Percentiles rank a stretch among this genome's conserved stretches.
Conservation (phyloP, 164 flowering plant genomes). For the Vitis rupestris region DNA sequence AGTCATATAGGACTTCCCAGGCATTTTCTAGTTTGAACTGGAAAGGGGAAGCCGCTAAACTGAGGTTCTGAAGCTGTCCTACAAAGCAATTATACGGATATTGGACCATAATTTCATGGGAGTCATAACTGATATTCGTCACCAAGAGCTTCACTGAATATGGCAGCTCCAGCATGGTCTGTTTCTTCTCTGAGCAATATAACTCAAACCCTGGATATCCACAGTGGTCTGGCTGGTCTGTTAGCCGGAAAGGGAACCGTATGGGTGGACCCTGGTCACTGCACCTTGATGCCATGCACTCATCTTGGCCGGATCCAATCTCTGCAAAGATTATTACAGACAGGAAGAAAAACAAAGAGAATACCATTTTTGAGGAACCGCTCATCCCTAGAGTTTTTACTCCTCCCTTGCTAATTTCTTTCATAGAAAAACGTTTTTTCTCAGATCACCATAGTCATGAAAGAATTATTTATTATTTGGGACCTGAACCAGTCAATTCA, state of each 20-base stretch:
- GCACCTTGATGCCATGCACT: constrained; percentile 6
- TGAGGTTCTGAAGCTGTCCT: background rate
- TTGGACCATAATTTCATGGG: constrained; percentile 6
- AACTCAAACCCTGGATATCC: constrained; percentile 33
- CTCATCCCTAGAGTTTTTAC: too few relatives aligned
- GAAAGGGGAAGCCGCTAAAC: too few relatives aligned
- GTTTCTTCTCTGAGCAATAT: constrained; percentile 10
- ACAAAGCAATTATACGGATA: constrained; percentile 15
- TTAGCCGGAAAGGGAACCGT: constrained; percentile 28
- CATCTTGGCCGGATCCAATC: background rate
- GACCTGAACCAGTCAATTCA: too few relatives aligned
- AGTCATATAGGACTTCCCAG: background rate
- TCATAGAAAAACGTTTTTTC: too few relatives aligned
- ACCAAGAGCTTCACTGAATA: constrained; percentile 11
- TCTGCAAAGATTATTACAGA: background rate
- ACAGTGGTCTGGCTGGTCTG: constrained; percentile 19
- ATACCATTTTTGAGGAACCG: too few relatives aligned
- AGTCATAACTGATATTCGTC: constrained; percentile 16
- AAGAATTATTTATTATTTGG: too few relatives aligned
- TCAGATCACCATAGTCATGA: too few relatives aligned
- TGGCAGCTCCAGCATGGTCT: constrained; percentile 24
- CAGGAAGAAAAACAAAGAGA: too few relatives aligned
- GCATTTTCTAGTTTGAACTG: too few relatives aligned
- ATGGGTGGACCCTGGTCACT: background rate
- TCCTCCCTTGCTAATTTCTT: too few relatives aligned